phyloP scores from a whole-genome alignment of 2,329 filamentous ascomycete species.

The Calonectria honghensis region DNA sequence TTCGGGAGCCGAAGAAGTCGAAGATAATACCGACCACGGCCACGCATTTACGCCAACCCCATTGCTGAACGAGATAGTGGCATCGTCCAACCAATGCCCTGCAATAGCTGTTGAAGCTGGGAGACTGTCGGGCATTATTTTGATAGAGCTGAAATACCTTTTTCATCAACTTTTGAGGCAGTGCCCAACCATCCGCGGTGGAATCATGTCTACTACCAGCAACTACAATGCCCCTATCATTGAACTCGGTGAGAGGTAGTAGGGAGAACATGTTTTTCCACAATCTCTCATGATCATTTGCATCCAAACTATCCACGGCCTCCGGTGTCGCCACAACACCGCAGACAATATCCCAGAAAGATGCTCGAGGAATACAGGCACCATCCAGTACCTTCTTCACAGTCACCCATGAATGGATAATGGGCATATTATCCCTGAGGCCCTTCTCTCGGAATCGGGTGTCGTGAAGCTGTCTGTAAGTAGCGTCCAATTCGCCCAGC shows the following conservation, averaged over 20 bases:
- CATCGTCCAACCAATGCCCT: constrained; percentile 76
- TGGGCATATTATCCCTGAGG: constrained; percentile 67
- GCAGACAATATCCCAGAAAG: constrained; percentile 78
- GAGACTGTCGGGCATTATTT: constrained; percentile 71
- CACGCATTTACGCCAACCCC: constrained; percentile 78
- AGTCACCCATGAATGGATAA: constrained; percentile 75
- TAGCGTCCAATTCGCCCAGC: constrained; percentile 63
- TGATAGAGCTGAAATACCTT: constrained; percentile 76
- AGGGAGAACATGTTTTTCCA: constrained; percentile 78
- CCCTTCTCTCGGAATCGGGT: constrained; percentile 69
- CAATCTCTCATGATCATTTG: constrained; percentile 70
- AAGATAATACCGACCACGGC: constrained; percentile 77
- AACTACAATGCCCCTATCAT: constrained; percentile 70
- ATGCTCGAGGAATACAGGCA: constrained; percentile 69
- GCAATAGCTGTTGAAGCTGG: constrained; percentile 80
- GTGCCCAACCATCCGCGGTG: constrained; percentile 73
- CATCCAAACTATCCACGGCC: constrained; percentile 63
- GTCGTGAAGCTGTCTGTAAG: constrained; percentile 70
- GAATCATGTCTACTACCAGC: constrained; percentile 56
- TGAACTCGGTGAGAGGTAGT: constrained; percentile 77
- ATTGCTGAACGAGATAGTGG: constrained; percentile 77
- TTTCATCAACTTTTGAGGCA: constrained; percentile 75
- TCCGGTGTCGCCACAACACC: constrained; percentile 62
- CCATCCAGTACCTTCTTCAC: constrained; percentile 72
- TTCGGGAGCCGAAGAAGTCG: constrained; percentile 80